Evolutionary conservation across 2,329 filamentous ascomycete species (phyloP), one percentile per base, ranked within the genome.

Genomic region (Didymella pinodella): DNA sequence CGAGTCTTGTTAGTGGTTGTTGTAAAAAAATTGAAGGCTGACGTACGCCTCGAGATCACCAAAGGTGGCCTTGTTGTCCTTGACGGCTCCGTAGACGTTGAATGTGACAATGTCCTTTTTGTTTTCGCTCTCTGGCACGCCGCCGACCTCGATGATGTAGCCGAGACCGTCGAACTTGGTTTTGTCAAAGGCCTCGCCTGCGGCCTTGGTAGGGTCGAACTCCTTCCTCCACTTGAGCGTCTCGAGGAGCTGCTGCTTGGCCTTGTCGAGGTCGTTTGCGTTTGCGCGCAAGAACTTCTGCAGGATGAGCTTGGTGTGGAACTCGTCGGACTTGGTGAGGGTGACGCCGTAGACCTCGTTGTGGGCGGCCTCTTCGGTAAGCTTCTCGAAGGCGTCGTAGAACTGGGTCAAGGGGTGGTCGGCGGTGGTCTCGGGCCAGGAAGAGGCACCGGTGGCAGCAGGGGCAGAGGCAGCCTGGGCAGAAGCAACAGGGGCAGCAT

Each of bases 231-330:
- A 97, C 66, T 90, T 84, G 41, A 97, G 83, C 1, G 93, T 93
- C 70, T 89, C 88, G 58, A 81, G 83, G 44, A 98, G 86, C 80
- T 97, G 93, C 54, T 89, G 86, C 73, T 89, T 88, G 16, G 93
- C 91, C 73, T 88, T 88, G 52, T 83, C 82, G 7, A 92, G 75
- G 71, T 96, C 88, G 62, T 89, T 88, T 62, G 88, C 87, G 76
- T 97, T 97, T 75, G 93, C 94, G 67, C 93, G 91, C 55, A 98
- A 86, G 80, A 93, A 97, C 82, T 97, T 98, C 75, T 96, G 92
- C 48, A 97, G 83, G 50, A 97, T 86, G 68, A 97, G 88, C 74
- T 90, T 89, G 47, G 90, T 93, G 54, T 91, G 91, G 51, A 93
- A 83, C 69, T 92, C 84, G 41, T 74, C 73, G 38, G 71, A 65